Conservation (phyloP, 1,139 yeast species). For the Petasospora rhodanensis region DNA sequence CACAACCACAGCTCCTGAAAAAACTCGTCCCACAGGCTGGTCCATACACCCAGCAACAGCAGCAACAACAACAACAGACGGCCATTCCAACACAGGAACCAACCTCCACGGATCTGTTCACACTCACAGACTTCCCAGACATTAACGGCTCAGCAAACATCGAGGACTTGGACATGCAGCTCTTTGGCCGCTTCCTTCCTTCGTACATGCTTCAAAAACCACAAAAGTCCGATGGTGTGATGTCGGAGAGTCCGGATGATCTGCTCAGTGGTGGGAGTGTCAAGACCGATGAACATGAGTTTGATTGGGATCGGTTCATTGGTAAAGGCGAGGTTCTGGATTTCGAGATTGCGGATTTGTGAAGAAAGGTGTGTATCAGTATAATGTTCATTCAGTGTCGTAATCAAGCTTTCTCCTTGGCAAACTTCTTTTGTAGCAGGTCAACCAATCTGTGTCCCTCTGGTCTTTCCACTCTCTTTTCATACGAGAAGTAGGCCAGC, state of each 20-base stretch:
- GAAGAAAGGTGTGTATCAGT: too few species aligned
- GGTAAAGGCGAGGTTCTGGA: slow-evolving; percentile 10
- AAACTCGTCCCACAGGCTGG: slow-evolving; percentile 10
- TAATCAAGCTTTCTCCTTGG: too few species aligned
- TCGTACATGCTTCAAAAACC: slow-evolving; percentile 59
- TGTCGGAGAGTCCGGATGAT: slow-evolving; percentile 8
- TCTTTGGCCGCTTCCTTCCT: slow-evolving; percentile 71
- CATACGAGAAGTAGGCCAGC: slow-evolving; percentile 57
- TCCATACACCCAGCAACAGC: slow-evolving; percentile 4
- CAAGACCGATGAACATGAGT: slow-evolving; percentile 10
- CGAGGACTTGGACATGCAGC: slow-evolving; percentile 77
- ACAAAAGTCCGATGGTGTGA: slow-evolving; percentile 24
- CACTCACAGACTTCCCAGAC: too few species aligned
- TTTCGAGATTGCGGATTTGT: slow-evolving; percentile 9
- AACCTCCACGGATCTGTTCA: too few species aligned
- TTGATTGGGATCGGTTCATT: slow-evolving; percentile 17
- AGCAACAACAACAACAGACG: slow-evolving; percentile 1
- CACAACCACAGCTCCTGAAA: too few species aligned
- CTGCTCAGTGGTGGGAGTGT: background rate
- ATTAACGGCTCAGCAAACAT: too few species aligned
- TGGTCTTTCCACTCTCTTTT: slow-evolving; percentile 47
- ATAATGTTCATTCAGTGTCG: too few species aligned
- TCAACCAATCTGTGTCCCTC: slow-evolving; percentile 57
- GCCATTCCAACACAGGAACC: too few species aligned
- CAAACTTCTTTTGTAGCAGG: slow-evolving; percentile 34